A percentile compares a stretch with the other conserved stretches of the same genome.
Evolutionary conservation across 371 early-diverging fungal genomes (phyloP).

Genomic region (Funneliformis caledonium): DNA sequence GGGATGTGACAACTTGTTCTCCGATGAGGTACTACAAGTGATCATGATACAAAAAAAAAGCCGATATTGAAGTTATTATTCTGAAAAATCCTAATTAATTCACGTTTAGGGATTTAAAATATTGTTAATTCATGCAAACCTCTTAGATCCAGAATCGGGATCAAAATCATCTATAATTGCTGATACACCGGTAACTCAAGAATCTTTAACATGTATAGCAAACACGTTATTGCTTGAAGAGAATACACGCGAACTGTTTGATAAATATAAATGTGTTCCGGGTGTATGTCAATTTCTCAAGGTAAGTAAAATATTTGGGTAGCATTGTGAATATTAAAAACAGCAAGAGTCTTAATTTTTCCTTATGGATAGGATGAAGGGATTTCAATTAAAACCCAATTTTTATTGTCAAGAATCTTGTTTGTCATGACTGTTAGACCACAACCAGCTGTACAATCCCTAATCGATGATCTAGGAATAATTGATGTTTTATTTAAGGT

Average conservation of each 20-base stretch:
- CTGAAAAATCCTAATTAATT: neutral
- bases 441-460: slow-evolving; percentile 48
- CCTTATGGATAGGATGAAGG: slow-evolving; percentile 40
- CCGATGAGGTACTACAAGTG: slow-evolving; percentile 17
- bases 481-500: slow-evolving; percentile 53
- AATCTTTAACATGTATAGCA: slow-evolving; percentile 64
- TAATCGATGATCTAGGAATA: slow-evolving; percentile 52
- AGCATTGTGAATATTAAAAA: neutral
- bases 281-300: slow-evolving; percentile 49
- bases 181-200: slow-evolving; percentile 49
- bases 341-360: neutral
- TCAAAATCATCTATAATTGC: neutral
- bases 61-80: neutral
- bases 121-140: slow-evolving; percentile 12
- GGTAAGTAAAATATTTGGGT: slow-evolving; percentile 9
- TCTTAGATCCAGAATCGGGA: neutral
- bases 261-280: slow-evolving; percentile 50
- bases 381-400: slow-evolving; percentile 57
- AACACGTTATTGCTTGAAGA: slow-evolving; percentile 60
- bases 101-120: slow-evolving; percentile 24
- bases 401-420: slow-evolving; percentile 60
- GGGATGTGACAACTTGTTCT: slow-evolving; percentile 24
- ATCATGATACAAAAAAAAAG: neutral
- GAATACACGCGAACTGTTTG: slow-evolving; percentile 51
- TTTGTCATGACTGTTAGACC: slow-evolving; percentile 63